Percentiles rank a stretch among this genome's conserved stretches.
Evolutionary conservation across 1,284 basidiomycete species (phyloP).

Genomic region (Mycena citricolor): DNA sequence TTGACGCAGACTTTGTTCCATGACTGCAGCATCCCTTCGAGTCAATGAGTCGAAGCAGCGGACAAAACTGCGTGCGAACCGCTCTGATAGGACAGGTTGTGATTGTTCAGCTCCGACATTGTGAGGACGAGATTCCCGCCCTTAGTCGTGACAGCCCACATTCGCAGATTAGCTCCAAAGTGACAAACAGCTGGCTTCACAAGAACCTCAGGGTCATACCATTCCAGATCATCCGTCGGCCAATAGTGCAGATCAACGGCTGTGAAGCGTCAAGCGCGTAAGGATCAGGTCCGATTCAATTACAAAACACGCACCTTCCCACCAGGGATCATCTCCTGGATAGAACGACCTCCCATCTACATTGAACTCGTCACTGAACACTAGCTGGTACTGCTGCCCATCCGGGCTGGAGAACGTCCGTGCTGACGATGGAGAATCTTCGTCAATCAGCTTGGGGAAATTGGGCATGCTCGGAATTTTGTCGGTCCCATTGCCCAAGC

Average conservation of each 20-base stretch:
- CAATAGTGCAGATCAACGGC: constrained; percentile 22
- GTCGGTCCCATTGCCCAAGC: constrained; percentile 21
- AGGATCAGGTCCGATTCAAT: no score
- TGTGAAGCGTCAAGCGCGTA: background rate
- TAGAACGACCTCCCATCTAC: constrained; percentile 35
- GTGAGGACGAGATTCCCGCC: constrained; percentile 80
- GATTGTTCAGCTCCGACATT: constrained; percentile 56
- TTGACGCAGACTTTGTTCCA: constrained; percentile 97
- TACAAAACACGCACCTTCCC: constrained; percentile 28
- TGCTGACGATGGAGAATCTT: constrained; percentile 27
- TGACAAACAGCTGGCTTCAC: constrained; percentile 3
- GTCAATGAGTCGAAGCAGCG: constrained; percentile 1
- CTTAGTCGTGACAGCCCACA: constrained; percentile 61
- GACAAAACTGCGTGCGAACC: constrained; percentile 42
- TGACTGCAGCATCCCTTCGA: constrained; percentile 65
- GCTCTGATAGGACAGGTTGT: constrained; percentile 78
- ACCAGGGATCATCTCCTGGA: constrained; percentile 32
- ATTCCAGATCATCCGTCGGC: constrained; percentile 32
- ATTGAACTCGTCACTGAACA: constrained; percentile 28
- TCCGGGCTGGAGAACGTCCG: constrained; percentile 25
- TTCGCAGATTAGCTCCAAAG: background rate
- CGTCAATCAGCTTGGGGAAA: constrained; percentile 31
- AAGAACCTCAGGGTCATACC: constrained; percentile 74
- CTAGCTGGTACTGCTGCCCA: constrained; percentile 23
- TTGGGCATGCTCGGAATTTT: constrained; percentile 28